Conservation (phyloP, 371 early-diverging fungal species). For the Lichtheimia hyalospora region DNA sequence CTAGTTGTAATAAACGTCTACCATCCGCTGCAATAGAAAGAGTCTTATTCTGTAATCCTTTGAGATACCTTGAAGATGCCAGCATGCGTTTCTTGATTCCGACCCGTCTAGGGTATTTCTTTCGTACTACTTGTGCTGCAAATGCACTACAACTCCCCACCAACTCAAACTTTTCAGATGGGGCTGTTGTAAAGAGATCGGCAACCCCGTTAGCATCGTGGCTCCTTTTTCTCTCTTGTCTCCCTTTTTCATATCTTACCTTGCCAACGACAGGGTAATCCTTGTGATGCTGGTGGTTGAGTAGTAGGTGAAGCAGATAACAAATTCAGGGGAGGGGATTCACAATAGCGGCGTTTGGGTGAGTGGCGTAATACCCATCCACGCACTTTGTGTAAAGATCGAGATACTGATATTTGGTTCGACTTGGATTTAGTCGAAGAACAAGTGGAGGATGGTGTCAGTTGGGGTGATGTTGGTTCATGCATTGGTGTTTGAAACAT, state of each 20-base stretch:
- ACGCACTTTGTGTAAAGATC: no score
- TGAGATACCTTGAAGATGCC: constrained; percentile 27
- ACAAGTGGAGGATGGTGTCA: background rate
- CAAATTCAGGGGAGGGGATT: no score
- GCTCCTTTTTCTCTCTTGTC: no score
- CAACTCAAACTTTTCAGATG: constrained; percentile 2
- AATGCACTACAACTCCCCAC: background rate
- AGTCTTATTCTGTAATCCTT: constrained; percentile 18
- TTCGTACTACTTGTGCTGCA: background rate
- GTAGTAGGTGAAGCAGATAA: no score
- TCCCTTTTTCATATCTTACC: background rate
- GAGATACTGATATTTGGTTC: background rate
- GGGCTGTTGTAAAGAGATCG: background rate
- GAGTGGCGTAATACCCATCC: no score
- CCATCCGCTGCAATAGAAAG: constrained; percentile 9
- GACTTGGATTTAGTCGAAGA: background rate
- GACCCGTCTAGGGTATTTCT: background rate
- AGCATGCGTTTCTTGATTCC: constrained; percentile 18
- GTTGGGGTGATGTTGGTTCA: background rate
- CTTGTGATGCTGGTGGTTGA: background rate
- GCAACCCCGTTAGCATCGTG: no score
- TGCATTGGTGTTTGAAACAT: background rate
- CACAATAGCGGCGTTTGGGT: no score
- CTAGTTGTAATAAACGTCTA: background rate
- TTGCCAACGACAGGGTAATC: background rate